Evolutionary conservation across 768 basidiomycete species (phyloP).

Genomic region (Termitomyces sp.): DNA sequence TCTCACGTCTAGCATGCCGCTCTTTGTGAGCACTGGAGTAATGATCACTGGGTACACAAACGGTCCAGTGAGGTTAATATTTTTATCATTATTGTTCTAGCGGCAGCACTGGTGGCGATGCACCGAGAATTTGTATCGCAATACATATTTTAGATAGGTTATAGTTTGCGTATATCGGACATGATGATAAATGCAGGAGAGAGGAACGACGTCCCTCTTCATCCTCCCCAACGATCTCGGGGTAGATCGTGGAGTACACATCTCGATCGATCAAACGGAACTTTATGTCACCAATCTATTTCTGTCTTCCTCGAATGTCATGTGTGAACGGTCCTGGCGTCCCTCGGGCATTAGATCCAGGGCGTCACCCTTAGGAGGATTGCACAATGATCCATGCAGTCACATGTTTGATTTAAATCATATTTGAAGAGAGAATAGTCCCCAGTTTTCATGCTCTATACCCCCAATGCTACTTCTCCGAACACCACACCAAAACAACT

Average conservation of each 20-base stretch:
- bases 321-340: background rate
- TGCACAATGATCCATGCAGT: background rate
- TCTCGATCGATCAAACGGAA: slow-evolving; percentile 10
- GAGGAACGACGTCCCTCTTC: no score
- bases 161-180: background rate
- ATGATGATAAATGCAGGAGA: background rate
- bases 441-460: background rate
- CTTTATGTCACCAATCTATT: background rate
- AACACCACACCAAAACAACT: background rate
- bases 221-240: background rate
- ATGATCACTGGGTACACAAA: slow-evolving; percentile 23
- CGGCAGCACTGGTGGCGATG: background rate
- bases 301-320: background rate
- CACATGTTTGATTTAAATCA: slow-evolving; percentile 2
- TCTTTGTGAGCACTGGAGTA: slow-evolving; percentile 29
- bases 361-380: background rate
- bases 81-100: slow-evolving; percentile 7
- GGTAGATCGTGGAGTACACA: background rate
- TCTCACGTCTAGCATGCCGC: slow-evolving; percentile 22
- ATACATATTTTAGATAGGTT: background rate
- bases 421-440: slow-evolving; percentile 1
- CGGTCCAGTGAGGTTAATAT: slow-evolving; percentile 10
- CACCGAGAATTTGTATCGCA: background rate
- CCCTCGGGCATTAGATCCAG: background rate
- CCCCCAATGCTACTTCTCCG: background rate